A percentile compares a stretch with the other conserved stretches of the same genome.
Conservation (phyloP, 2,329 filamentous ascomycete genomes). For the Cladosporium sp. region DNA sequence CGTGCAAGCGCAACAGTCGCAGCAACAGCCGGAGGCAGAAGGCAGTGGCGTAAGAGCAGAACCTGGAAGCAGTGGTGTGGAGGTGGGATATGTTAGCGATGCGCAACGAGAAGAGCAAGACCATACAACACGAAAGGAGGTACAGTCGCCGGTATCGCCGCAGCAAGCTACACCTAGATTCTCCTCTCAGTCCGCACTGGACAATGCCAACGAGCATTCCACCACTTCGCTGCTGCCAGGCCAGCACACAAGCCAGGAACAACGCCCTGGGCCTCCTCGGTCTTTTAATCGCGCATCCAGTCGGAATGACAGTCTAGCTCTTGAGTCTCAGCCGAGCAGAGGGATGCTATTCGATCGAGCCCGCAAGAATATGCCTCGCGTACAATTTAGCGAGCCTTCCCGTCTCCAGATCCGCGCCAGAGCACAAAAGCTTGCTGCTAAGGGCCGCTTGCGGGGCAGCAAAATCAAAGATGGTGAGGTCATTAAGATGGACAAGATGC, state of each 20-base stretch:
- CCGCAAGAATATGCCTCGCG: constrained; percentile 11
- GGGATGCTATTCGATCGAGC: constrained; percentile 5
- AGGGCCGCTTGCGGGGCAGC: constrained; percentile 24
- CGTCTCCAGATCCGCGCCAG: constrained; percentile 27
- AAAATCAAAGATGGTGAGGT: constrained; percentile 54
- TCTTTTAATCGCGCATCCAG: not conserved
- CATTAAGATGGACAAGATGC: constrained; percentile 64
- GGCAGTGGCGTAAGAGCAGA: not conserved
- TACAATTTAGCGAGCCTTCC: constrained; percentile 29
- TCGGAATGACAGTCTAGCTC: not conserved
- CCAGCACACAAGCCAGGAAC: constrained; percentile 12
- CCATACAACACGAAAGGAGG: too few species aligned
- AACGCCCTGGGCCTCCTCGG: not conserved
- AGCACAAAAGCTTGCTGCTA: constrained; percentile 27
- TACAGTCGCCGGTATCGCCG: not conserved
- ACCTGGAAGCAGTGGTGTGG: not conserved
- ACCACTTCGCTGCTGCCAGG: constrained; percentile 20
- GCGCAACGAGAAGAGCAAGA: not conserved
- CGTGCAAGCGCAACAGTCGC: not conserved
- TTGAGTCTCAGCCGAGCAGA: not conserved
- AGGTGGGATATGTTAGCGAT: not conserved
- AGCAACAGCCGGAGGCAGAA: not conserved
- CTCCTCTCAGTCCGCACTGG: constrained; percentile 8
- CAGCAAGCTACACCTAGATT: constrained; percentile 1
- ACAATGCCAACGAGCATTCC: constrained; percentile 4